Percentiles rank a stretch among this genome's conserved stretches.
These are phyloP conservation scores for Brettanomyces sp. DNA, from an alignment of 805 yeast genomes.

Conservation along the genomic window DNA sequence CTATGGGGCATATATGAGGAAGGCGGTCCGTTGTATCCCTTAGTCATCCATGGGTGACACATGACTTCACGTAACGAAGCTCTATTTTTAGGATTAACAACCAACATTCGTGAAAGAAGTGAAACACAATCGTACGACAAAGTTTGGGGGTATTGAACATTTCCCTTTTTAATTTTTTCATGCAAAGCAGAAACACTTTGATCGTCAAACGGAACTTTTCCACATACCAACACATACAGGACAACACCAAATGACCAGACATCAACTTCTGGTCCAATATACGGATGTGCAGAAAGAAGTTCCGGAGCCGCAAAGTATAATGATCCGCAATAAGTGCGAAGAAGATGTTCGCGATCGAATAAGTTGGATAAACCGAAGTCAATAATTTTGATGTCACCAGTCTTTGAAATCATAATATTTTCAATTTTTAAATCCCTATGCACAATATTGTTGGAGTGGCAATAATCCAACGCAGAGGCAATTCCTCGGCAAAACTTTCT, in stretches of 20 bases:
- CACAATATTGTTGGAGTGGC: conserved; percentile 90
- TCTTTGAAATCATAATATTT: conserved; percentile 86
- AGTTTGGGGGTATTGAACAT: conserved; percentile 82
- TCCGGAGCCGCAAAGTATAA: conserved; percentile 98
- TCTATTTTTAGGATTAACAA: conserved; percentile 77
- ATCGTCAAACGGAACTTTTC: conserved; percentile 97
- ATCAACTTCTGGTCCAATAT: conserved; percentile 94
- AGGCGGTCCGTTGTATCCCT: conserved; percentile 71
- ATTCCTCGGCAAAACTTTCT: conserved; percentile 91
- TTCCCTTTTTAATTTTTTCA: conserved; percentile 86
- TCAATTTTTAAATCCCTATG: conserved; percentile 96
- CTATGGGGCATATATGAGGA: conserved; percentile 70
- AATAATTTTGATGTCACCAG: conserved; percentile 90
- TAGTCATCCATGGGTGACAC: conserved; percentile 90
- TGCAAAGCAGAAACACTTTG: conserved; percentile 86
- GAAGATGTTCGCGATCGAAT: conserved; percentile 57
- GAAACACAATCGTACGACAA: conserved; percentile 75
- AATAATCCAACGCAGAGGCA: conserved; percentile 85
- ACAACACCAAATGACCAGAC: conserved; percentile 99
- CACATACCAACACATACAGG: conserved; percentile 88
- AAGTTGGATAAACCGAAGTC: conserved; percentile 94
- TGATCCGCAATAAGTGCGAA: conserved; percentile 95
- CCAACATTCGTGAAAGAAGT: conserved; percentile 77
- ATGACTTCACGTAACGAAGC: conserved; percentile 72
- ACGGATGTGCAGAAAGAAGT: conserved; percentile 82